These are phyloP conservation scores for Cantharellus cinnabarinus DNA, from an alignment of 768 basidiomycete genomes.

Conservation along the genomic window DNA sequence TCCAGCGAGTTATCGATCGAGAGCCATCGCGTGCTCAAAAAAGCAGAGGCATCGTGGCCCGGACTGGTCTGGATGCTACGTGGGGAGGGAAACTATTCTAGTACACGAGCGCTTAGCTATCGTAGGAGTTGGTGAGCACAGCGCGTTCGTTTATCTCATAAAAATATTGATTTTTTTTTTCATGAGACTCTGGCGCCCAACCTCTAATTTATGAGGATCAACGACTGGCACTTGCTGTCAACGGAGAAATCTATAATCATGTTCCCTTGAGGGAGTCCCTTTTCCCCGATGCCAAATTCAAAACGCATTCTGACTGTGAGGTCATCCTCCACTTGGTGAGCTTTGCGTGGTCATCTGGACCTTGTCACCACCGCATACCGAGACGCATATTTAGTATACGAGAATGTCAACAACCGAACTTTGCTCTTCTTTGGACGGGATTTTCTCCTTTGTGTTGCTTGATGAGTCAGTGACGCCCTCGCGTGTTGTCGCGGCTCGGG, in stretches of 20 bases:
- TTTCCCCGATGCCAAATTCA: constrained; percentile 54
- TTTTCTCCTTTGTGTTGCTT: constrained; percentile 95
- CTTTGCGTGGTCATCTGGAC: neutral
- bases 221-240: constrained; percentile 71
- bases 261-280: constrained; percentile 50
- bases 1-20: constrained; percentile 44
- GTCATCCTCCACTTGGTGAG: constrained; percentile 80
- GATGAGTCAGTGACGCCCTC: constrained; percentile 83
- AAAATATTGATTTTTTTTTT: neutral
- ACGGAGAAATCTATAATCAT: constrained; percentile 99
- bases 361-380: neutral
- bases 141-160: neutral
- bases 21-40: constrained; percentile 71
- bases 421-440: constrained; percentile 75
- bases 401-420: constrained; percentile 16
- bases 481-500: constrained; percentile 85
- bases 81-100: constrained; percentile 61
- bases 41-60: constrained; percentile 85
- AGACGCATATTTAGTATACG: neutral
- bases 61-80: constrained; percentile 94
- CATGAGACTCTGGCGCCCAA: constrained; percentile 83
- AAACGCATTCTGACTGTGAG: constrained; percentile 97
- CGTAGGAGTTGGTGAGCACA: constrained; percentile 73
- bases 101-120: constrained; percentile 94
- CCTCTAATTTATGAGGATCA: constrained; percentile 77